Conservation (phyloP, 106 monocot genomes). For the Allium sativum region DNA sequence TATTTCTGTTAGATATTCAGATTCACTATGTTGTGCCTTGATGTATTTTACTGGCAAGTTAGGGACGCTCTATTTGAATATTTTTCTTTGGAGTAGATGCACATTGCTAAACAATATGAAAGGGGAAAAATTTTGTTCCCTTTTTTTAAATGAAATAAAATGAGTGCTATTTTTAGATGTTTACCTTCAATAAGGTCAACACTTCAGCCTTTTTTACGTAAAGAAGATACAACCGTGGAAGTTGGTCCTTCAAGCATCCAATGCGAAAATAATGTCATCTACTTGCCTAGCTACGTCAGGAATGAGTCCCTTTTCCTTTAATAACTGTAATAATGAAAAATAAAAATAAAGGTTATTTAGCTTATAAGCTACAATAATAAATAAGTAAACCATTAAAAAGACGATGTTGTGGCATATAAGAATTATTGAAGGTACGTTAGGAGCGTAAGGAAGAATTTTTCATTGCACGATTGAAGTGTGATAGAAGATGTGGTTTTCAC, state of each 20-base stretch:
- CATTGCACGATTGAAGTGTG: background rate
- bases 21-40: no score
- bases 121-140: no score
- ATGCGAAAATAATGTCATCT: constrained; percentile 79
- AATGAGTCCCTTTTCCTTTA: constrained; percentile 84
- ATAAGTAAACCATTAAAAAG: no score
- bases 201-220: constrained; percentile 61
- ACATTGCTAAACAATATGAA: no score
- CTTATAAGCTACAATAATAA: background rate
- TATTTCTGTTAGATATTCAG: no score
- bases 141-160: no score
- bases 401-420: no score
- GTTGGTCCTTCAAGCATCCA: constrained; percentile 90
- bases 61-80: no score
- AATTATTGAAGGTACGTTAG: background rate
- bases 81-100: no score
- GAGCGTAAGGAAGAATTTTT: background rate
- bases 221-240: constrained; percentile 61
- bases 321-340: constrained; percentile 59
- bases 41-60: no score
- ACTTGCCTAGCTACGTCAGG: constrained; percentile 66
- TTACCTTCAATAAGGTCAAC: constrained; percentile 94
- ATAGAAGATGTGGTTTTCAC: background rate
- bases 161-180: constrained; percentile 85
- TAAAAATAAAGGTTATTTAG: no score